Base-by-base conservation (phyloP, 2,329 filamentous ascomycete species). In the Trichophyton simii region DNA sequence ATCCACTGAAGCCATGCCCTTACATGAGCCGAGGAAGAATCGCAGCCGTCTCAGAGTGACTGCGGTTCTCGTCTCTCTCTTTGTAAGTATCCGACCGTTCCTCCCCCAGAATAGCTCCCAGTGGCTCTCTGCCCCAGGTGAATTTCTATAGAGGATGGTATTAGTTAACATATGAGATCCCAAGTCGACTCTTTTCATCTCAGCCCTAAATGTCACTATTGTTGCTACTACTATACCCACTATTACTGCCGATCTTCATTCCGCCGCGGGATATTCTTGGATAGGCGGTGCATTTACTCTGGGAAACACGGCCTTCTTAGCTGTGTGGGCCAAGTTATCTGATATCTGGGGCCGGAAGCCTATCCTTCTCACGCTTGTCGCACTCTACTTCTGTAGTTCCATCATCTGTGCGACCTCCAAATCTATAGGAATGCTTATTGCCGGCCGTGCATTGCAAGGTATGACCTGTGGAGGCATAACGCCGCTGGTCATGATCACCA, bases 211-310 rank as follows among this genome's bases (percentile, higher is more conserved):
- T 58, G 69, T 72, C 62, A 84, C 83, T 0, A 85, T 85, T 65
- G 77, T 86, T 60, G 82, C 83, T 0, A 85, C 83, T 2, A 82
- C 83, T 1, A 72, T 85, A 0, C 83, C 83, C 0, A 84, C 82
- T 0, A 85, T 86, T 59, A 76, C 78, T 15, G 75, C 78, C 38
- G 78, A 87, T 63, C 82, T 91, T 63, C 69, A 83, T 52, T 87
- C 87, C 4, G 83, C 83, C 2, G 77, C 82, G 15, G 87, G 87
- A 25, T 91, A 90, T 72, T 84, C 85, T 13, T 91, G 88, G 89
- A 87, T 92, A 63, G 88, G 87, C 0, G 84, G 82, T 31, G 83
- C 87, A 0, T 91, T 87, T 71, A 77, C 90, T 2, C 81, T 91
- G 9, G 85, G 84, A 15, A 84, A 83, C 67, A 84, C 87, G 0